phyloP scores from a whole-genome alignment of 2,329 filamentous ascomycete species.

The Pyricularia grisea region DNA sequence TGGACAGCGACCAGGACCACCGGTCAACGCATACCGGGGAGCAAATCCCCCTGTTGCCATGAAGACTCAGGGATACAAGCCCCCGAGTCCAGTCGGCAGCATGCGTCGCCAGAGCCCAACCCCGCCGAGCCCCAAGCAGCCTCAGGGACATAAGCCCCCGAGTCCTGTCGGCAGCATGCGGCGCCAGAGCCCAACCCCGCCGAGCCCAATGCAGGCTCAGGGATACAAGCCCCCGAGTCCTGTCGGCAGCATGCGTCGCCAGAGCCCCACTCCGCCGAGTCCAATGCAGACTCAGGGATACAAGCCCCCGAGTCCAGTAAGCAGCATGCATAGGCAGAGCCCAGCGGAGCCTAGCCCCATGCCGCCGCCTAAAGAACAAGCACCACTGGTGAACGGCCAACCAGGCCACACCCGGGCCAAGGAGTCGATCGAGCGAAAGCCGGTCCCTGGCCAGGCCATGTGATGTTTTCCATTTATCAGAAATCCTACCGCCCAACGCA shows the following conservation, averaged over 20 bases:
- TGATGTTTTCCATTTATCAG: conserved; percentile 13
- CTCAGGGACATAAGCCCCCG: not conserved
- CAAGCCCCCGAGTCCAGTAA: not conserved
- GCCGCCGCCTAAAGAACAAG: not conserved
- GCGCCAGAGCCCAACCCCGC: not conserved
- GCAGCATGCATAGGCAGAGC: not conserved
- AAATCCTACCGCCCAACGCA: not conserved
- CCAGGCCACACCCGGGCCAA: conserved; percentile 8
- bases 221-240: not conserved
- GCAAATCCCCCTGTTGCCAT: not conserved
- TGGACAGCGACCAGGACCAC: not conserved
- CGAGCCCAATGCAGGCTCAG: not conserved
- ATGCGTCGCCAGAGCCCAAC: not conserved
- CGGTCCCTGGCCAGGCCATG: conserved; percentile 45
- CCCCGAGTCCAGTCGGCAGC: not conserved
- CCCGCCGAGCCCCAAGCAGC: not conserved
- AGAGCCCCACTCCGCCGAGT: not conserved
- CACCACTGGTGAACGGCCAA: not conserved
- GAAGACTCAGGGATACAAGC: not conserved
- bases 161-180: not conserved
- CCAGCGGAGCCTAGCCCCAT: not conserved
- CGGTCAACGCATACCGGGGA: not conserved
- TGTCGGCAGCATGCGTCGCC: not conserved
- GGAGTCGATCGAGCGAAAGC: conserved; percentile 41
- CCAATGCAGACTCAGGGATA: not conserved